Base-by-base conservation (phyloP, 768 basidiomycete genomes). In the Russula emetica region DNA sequence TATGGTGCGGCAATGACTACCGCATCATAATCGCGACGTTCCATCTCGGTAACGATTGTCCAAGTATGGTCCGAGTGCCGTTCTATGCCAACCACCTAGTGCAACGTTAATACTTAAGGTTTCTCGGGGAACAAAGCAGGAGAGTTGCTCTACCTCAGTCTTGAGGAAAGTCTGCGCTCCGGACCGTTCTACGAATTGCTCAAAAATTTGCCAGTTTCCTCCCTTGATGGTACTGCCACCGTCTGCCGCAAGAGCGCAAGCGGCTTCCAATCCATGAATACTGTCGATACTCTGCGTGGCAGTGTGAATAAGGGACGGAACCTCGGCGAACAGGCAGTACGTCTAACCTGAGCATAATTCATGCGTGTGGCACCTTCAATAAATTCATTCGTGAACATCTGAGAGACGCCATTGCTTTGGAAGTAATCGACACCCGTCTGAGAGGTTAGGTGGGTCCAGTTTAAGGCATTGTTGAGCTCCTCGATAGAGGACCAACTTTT, bases 1-100 rank as follows among this genome's bases (percentile, higher is more conserved):
- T 85, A 90, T 2, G 96, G 96, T 1, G 92, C 87, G 2, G 94
- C 94, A 59, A 97, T 78, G 71, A 98, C 86, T 61, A 98, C 82
- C 2, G 85, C 85, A 71, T 82, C 83, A 72, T 92, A 94, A 49
- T 79, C 60, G 32, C 57, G 51, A 16, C 51, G 28, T 36, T 84
- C 83, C 22, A 74, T 72, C 16, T 74, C 70, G 57, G 78, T 85
- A 60, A 78, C 74, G 55, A 90, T 74, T 2, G 77, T 76, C 85
- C 87, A 88, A 38, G 77, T 69, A 45, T 77, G 75, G 4, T 38
- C 50, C 40, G 62, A 64, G 16, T 28, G 74, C n/a, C 77, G 59
- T 42, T 69, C 76, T 60, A 69, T 64, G 34, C 62, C 32, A 20
- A 34, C 26, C 60, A 86, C 85, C 77, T 87, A 32, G 30, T n/a